Evolutionary conservation across 441 rosid species (phyloP).

Genomic region (Sinapis alba): DNA sequence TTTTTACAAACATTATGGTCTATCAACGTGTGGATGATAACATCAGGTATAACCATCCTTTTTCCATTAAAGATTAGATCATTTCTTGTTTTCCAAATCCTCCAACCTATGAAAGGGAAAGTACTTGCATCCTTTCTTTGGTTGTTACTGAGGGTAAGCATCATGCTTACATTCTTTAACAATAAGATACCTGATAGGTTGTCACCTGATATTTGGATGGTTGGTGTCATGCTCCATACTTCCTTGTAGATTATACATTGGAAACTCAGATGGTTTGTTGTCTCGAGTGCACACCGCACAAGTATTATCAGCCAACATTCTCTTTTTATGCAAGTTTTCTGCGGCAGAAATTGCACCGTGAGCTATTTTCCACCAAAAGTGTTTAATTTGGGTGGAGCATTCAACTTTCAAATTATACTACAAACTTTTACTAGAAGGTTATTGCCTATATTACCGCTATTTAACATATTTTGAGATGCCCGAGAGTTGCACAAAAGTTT

Average conservation of each 20-base stretch:
- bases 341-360: background rate
- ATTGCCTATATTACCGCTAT: too few species aligned
- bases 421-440: background rate
- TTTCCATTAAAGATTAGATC: too few species aligned
- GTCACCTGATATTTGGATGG: background rate
- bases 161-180: background rate
- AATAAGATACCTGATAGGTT: too few species aligned
- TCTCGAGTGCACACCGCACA: background rate
- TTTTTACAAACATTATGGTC: too few species aligned
- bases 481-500: background rate
- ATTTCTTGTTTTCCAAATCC: background rate
- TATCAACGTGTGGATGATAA: too few species aligned
- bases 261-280: background rate
- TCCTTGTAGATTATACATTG: background rate
- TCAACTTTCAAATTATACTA: background rate
- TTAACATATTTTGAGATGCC: background rate
- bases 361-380: background rate
- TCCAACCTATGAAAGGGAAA: background rate
- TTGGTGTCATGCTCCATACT: background rate
- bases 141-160: background rate
- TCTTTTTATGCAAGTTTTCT: background rate
- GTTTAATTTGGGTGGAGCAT: background rate
- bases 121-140: background rate
- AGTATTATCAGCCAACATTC: background rate
- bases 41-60: too few species aligned